Conservation (phyloP, 441 rosid genomes). For the Viola pubescens region DNA sequence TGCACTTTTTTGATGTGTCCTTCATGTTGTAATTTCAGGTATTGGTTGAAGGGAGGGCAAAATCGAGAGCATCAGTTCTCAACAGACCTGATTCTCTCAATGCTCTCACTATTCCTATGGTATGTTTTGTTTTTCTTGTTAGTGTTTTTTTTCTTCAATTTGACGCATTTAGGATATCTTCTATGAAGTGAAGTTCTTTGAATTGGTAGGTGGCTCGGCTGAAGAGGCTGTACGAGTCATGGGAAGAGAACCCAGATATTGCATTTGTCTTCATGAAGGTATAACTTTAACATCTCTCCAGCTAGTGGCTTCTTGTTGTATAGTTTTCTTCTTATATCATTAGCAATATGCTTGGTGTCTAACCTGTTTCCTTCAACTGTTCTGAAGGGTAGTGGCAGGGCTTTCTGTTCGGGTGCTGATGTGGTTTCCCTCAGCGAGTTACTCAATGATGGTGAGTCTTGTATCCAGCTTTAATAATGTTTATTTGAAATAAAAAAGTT, state of each 20-base stretch:
- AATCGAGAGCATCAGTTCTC: constrained; percentile 85
- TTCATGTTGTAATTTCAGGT: constrained; percentile 37
- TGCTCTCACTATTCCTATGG: constrained; percentile 73
- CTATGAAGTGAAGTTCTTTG: constrained; percentile 1
- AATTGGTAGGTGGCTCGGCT: constrained; percentile 50
- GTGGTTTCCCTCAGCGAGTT: constrained; percentile 48
- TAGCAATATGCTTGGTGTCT: constrained; percentile 14
- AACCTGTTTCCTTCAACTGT: constrained; percentile 28
- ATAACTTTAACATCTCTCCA: constrained; percentile 3
- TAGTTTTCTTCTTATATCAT: constrained; percentile 5
- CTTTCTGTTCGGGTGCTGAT: constrained; percentile 85
- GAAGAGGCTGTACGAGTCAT: constrained; percentile 68
- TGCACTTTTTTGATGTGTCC: not conserved
- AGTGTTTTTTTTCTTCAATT: not conserved
- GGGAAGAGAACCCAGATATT: constrained; percentile 92
- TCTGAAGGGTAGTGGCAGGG: constrained; percentile 77
- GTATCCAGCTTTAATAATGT: no score
- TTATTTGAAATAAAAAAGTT: no score
- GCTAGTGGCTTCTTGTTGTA: not conserved
- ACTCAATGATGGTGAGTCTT: constrained; percentile 48
- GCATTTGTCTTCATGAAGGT: constrained; percentile 90
- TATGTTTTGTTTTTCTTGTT: constrained; percentile 13
- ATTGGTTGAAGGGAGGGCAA: constrained; percentile 81
- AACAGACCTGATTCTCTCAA: constrained; percentile 64
- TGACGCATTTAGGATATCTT: not conserved